A percentile compares a stretch with the other conserved stretches of the same genome.
Evolutionary conservation across 768 basidiomycete genomes (phyloP).

Genomic region (Pisolithus tinctorius): DNA sequence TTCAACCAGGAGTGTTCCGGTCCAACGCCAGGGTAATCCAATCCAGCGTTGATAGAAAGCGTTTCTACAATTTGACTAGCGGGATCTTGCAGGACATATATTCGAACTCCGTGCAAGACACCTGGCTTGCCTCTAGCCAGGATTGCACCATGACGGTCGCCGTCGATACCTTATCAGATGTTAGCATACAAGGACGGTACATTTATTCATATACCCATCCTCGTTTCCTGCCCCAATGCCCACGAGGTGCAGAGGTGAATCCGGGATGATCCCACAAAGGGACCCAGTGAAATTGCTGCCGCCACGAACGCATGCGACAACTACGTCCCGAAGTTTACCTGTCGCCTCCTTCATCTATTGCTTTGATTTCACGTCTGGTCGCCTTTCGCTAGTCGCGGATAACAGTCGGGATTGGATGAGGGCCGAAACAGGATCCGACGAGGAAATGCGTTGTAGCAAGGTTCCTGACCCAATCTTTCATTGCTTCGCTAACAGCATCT

Average conservation of each 20-base stretch:
- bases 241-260: slow-evolving; percentile 77
- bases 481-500: slow-evolving; percentile 97
- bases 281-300: slow-evolving; percentile 97
- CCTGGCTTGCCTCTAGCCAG: too few species aligned
- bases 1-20: slow-evolving; percentile 98
- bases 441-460: too few species aligned
- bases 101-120: slow-evolving; percentile 92
- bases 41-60: slow-evolving; percentile 93
- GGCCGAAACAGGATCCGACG: too few species aligned
- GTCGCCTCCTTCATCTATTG: slow-evolving; percentile 64
- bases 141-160: slow-evolving; percentile 83
- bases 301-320: slow-evolving; percentile 97
- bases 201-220: slow-evolving; percentile 40
- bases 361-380: slow-evolving; percentile 92
- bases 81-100: slow-evolving; percentile 85
- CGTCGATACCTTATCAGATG: slow-evolving; percentile 51
- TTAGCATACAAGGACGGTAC: slow-evolving; percentile 7
- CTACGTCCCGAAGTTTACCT: slow-evolving; percentile 87
- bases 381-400: slow-evolving; percentile 97
- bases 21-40: too few species aligned
- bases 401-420: too few species aligned
- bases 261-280: slow-evolving; percentile 93
- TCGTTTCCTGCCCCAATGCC: slow-evolving; percentile 98
- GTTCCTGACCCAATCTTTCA: slow-evolving; percentile 99
- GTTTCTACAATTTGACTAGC: slow-evolving; percentile 95